Conservation (phyloP, 2,329 filamentous ascomycete species). For the Fusarium circinatum region DNA sequence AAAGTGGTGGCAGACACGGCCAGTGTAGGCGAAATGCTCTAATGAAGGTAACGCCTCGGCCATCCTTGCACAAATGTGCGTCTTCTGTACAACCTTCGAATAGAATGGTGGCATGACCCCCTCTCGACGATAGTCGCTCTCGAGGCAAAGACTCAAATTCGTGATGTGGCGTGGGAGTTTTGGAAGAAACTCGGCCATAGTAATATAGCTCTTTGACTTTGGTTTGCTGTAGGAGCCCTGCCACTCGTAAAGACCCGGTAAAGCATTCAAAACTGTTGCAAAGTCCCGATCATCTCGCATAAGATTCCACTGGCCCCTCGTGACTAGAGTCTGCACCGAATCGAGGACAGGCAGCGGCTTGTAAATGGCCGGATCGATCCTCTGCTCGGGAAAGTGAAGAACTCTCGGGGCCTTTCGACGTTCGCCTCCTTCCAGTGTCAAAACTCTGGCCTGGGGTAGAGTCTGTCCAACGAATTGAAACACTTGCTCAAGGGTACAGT, state of each 20-base stretch:
- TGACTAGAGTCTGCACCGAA: slow-evolving; percentile 73
- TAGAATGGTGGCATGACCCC: slow-evolving; percentile 69
- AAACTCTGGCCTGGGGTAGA: slow-evolving; percentile 69
- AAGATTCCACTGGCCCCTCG: slow-evolving; percentile 82
- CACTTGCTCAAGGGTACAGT: slow-evolving; percentile 76
- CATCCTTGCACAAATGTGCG: slow-evolving; percentile 73
- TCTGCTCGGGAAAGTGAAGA: slow-evolving; percentile 46
- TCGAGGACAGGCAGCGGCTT: slow-evolving; percentile 58
- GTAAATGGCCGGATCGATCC: slow-evolving; percentile 35
- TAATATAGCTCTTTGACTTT: slow-evolving; percentile 78
- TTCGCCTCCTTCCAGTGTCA: slow-evolving; percentile 82
- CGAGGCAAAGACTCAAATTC: slow-evolving; percentile 74
- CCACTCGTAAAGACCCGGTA: slow-evolving; percentile 74
- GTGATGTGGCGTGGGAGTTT: slow-evolving; percentile 67
- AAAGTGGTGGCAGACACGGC: slow-evolving; percentile 75
- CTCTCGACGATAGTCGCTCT: slow-evolving; percentile 77
- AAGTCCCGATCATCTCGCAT: slow-evolving; percentile 74
- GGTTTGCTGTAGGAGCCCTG: slow-evolving; percentile 75
- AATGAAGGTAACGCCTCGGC: slow-evolving; percentile 69
- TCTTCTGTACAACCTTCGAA: slow-evolving; percentile 65
- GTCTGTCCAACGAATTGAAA: slow-evolving; percentile 70
- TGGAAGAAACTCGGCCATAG: slow-evolving; percentile 71
- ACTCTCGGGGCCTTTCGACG: slow-evolving; percentile 79
- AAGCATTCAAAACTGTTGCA: slow-evolving; percentile 66
- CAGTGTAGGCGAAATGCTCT: slow-evolving; percentile 77